Evolutionary conservation across 129 eudicot species (phyloP), one percentile per base, ranked within the genome.

Genomic region (Flaveria robusta): DNA sequence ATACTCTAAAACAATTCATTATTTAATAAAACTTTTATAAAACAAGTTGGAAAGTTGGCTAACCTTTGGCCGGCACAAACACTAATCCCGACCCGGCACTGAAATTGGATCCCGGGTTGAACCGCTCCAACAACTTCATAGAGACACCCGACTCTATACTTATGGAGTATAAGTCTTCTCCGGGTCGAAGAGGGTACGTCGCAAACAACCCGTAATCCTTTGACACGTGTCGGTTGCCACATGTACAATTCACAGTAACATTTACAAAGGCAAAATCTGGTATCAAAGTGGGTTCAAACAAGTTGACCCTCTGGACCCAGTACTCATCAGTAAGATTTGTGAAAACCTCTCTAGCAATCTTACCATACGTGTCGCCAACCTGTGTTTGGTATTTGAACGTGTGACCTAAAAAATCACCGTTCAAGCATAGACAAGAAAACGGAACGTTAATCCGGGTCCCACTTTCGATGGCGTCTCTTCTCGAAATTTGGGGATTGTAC

Each of bases 211-310:
- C 96, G 27, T 86, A 91, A 74, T 80, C 81, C 49, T 70, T 84
- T 0, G 96, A 88, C 74, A 91, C 93, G 1, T 41, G 70, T 22
- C 67, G 15, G 43, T 91, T 82, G 11, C 97, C 97, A 63, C 97
- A 91, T 9, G 97, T 86, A 68, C 97, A 91, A 27, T 88, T 91
- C 58, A 91, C 86, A 1, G 96, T 89, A 13, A 91, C 92, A 70
- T 91, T 91, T 9, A 91, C 69, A 31, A 59, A 45, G 1, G 18
- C 87, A 45, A 20, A 52, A 58, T 85, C 86, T 1, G 95, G 97
- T 23, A 91, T 71, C 0, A 71, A 26, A 29, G 70, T 79, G 10
- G 92, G 86, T 52, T 72, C 84, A 71, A 81, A 87, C 27, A 3
- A 37, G 41, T 91, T 91, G 56, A 88, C 86, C 65, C 84, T 63